phyloP scores from a whole-genome alignment of 2,329 filamentous ascomycete species.

The Alternaria rosae region DNA sequence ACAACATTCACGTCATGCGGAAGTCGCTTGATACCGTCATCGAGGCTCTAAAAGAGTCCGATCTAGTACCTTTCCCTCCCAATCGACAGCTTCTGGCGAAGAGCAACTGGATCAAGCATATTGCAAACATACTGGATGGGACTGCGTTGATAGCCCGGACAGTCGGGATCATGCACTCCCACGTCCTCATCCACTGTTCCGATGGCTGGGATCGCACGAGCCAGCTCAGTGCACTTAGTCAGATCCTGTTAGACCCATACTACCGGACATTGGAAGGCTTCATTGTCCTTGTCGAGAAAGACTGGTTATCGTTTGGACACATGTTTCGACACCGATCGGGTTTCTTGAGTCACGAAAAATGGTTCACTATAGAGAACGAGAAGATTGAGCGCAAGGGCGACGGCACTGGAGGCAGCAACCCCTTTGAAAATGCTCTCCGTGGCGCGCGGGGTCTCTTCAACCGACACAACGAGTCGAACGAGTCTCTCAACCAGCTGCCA shows the following conservation, averaged over 20 bases:
- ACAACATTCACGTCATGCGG: conserved; percentile 98
- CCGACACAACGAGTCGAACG: conserved; percentile 73
- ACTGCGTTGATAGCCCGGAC: conserved; percentile 84
- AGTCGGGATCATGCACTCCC: conserved; percentile 89
- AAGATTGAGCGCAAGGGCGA: conserved; percentile 61
- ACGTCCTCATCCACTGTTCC: conserved; percentile 96
- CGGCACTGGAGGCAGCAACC: conserved; percentile 66
- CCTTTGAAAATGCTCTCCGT: conserved; percentile 83
- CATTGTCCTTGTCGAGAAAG: conserved; percentile 92
- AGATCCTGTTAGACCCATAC: conserved; percentile 94
- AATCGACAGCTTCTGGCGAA: conserved; percentile 81
- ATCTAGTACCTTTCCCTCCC: conserved; percentile 82
- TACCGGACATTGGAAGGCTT: conserved; percentile 95
- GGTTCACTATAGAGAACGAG: conserved; percentile 90
- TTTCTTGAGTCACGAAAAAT: conserved; percentile 87
- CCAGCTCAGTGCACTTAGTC: conserved; percentile 88
- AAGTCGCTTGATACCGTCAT: conserved; percentile 87
- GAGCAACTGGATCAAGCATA: conserved; percentile 92
- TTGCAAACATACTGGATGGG: conserved; percentile 82
- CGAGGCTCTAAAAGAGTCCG: conserved; percentile 90
- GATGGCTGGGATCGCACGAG: conserved; percentile 98
- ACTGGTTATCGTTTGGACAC: conserved; percentile 97
- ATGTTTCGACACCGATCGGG: conserved; percentile 96
- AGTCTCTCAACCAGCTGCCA: conserved; percentile 64
- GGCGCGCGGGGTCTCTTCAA: conserved; percentile 92